Conservation (phyloP, 2,329 filamentous ascomycete species). For the Septoria petroselini region DNA sequence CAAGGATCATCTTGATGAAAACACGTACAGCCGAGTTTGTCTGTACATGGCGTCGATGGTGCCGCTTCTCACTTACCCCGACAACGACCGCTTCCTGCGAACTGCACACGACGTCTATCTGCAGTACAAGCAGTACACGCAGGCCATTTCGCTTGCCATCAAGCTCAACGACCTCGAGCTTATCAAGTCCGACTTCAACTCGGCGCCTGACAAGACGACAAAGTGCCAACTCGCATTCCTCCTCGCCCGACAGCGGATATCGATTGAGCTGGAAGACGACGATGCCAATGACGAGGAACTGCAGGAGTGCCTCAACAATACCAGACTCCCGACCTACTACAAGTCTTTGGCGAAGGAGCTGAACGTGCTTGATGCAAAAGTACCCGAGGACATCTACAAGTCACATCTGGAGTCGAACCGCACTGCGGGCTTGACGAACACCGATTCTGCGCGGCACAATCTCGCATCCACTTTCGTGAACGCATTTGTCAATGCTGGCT, state of each 20-base stretch:
- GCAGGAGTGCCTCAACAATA: conserved; percentile 80
- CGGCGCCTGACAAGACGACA: conserved; percentile 74
- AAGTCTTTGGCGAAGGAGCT: conserved; percentile 91
- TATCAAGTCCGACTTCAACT: conserved; percentile 76
- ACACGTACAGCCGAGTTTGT: conserved; percentile 90
- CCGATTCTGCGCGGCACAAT: conserved; percentile 94
- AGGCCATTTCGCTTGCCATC: conserved; percentile 92
- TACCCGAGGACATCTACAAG: conserved; percentile 98
- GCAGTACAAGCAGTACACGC: conserved; percentile 85
- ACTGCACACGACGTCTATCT: conserved; percentile 94
- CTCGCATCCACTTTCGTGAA: conserved; percentile 95
- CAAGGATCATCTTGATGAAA: conserved; percentile 82
- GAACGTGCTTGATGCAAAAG: conserved; percentile 94
- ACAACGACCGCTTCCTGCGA: conserved; percentile 91
- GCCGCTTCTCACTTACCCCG: conserved; percentile 91
- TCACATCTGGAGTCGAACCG: conserved; percentile 94
- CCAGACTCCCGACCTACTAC: conserved; percentile 85
- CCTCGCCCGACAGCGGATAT: conserved; percentile 86
- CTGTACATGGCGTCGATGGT: conserved; percentile 99
- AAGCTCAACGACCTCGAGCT: conserved; percentile 77
- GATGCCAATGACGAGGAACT: conserved; percentile 72
- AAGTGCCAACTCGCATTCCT: conserved; percentile 95
- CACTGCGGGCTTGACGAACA: conserved; percentile 87
- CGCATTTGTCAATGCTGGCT: conserved; percentile 93
- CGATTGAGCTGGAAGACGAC: conserved; percentile 63